Base-by-base conservation (phyloP, 1,139 yeast species). In the Debaryomyces robertsiae region DNA sequence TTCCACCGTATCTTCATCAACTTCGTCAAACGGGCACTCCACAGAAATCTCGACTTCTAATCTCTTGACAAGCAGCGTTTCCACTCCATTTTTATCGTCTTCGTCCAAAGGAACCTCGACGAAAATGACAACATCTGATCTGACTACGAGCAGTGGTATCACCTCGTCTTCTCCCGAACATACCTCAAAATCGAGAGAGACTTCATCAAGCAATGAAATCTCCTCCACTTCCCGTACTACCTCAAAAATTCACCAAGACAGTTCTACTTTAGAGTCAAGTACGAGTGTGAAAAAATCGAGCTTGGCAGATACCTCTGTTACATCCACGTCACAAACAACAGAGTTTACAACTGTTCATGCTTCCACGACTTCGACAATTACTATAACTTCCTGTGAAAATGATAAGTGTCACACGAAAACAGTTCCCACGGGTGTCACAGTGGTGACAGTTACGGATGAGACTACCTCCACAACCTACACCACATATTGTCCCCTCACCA, bases 401-500 rank as follows among this genome's bases (percentile, higher is more conserved):
- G 15, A 27, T 18, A 27, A 33, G 3, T 43, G 46, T 24, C 35
- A 35, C 47, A 39, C 61, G 36, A 53, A 52, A 34, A 47, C 61
- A 27, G 53, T 55, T 22, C 50, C 64, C 30, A 60, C 69, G 9
- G 67, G 67, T 27, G 36, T 40, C 13, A 41, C 31, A 11, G 36
- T 40, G 4, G 37, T 39, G 3, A 47, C 51, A 10, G 39, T 41
- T 31, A 46, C 50, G n/a, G 32, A 27, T 11, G 41, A 45, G 7
- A 40, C 38, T 7, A 38, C 37, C 23, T 38, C 44, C 35, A 53
- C 62, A 16, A 43, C 53, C 14, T 56, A 54, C 50, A 56, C 63
- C 32, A 58, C 67, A 15, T 58, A 50, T 50, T 60, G 63, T 45
- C 63, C 63, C 23, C 44, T 54, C 44, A 46, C 58, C n/a, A 28